Evolutionary conservation across 2,329 filamentous ascomycete genomes (phyloP).

Genomic region (Stachybotrys chartarum): DNA sequence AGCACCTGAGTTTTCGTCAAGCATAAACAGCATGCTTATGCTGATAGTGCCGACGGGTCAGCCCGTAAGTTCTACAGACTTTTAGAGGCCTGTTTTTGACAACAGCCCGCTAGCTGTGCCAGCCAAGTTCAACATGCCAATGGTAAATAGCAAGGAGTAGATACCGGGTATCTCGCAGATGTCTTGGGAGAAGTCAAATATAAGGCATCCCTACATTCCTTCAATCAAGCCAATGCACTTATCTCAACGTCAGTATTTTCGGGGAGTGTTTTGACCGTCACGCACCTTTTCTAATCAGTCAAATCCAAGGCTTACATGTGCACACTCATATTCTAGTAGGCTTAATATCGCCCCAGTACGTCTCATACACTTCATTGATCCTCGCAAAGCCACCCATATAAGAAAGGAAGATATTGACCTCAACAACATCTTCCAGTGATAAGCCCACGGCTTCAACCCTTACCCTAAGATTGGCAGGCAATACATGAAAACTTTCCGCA

Average conservation of each 20-base stretch:
- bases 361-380: constrained; percentile 66
- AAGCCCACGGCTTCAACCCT: constrained; percentile 64
- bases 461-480: constrained; percentile 59
- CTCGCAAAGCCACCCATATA: constrained; percentile 66
- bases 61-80: no score
- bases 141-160: no score
- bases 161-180: no score
- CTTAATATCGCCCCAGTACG: constrained; percentile 51
- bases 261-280: constrained; percentile 21
- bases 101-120: no score
- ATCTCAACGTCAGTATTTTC: constrained; percentile 21
- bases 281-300: constrained; percentile 14
- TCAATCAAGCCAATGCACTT: constrained; percentile 14
- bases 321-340: constrained; percentile 27
- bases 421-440: constrained; percentile 57
- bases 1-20: no score
- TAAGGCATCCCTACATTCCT: no score
- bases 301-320: not conserved
- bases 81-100: no score
- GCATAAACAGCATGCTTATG: no score
- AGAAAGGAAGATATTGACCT: constrained; percentile 64
- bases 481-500: constrained; percentile 47
- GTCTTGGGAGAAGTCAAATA: no score
- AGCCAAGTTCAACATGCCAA: no score
- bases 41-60: no score